Evolutionary conservation across 164 flowering plant species (phyloP).

Genomic region (Annona squamosa): DNA sequence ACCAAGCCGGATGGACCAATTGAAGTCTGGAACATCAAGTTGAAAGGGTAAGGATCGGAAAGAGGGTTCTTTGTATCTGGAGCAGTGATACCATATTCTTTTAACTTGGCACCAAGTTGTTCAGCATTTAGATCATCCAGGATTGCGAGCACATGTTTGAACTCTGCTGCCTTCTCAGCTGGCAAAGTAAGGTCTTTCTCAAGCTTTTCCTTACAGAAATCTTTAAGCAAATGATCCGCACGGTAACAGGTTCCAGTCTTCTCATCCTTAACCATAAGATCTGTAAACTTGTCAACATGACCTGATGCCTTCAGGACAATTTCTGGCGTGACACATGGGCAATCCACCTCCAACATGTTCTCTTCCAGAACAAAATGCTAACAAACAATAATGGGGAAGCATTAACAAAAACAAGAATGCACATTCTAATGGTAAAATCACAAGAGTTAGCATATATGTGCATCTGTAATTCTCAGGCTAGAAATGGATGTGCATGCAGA

Average conservation of each 20-base stretch:
- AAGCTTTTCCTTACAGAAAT: conserved; percentile 84
- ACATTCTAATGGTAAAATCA: no score
- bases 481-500: no score
- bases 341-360: conserved; percentile 95
- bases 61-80: conserved; percentile 93
- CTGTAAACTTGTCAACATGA: conserved; percentile 97
- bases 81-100: conserved; percentile 82
- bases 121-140: conserved; percentile 83
- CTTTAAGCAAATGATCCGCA: conserved; percentile 95
- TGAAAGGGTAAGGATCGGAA: conserved; percentile 94
- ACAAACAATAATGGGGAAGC: neutral
- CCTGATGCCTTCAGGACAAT: conserved; percentile 94
- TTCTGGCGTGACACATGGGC: conserved; percentile 97
- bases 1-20: conserved; percentile 88
- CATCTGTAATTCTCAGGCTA: no score
- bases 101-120: conserved; percentile 81
- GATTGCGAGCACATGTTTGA: conserved; percentile 68
- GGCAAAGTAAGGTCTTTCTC: conserved; percentile 64
- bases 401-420: neutral
- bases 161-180: conserved; percentile 65
- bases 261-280: conserved; percentile 98
- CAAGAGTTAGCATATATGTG: no score
- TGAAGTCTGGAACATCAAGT: conserved; percentile 92
- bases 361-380: conserved; percentile 97
- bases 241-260: conserved; percentile 84